These are phyloP conservation scores for Populus pruinosa DNA, from an alignment of 345 rosid species.

Conservation along the genomic window DNA sequence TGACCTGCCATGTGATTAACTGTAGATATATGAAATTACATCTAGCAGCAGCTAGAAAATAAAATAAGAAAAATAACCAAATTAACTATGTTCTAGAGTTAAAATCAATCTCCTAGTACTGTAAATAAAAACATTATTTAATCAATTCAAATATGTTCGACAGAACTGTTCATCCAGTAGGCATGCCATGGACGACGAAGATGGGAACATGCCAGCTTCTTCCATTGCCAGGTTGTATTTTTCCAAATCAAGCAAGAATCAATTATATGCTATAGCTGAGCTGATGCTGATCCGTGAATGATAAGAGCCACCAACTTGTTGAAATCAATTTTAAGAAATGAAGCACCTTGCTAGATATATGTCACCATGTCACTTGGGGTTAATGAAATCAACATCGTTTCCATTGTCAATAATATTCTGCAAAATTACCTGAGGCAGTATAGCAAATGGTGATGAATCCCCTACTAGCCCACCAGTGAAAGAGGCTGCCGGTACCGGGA, in stretches of 20 bases:
- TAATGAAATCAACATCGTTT: neutral
- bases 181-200: neutral
- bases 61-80: neutral
- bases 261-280: neutral
- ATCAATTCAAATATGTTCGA: neutral
- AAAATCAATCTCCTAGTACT: neutral
- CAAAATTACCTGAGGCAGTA: conserved; percentile 65
- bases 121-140: neutral
- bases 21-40: neutral
- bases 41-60: neutral
- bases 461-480: conserved; percentile 92
- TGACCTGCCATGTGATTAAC: conserved; percentile 47
- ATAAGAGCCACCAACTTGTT: neutral
- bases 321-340: neutral
- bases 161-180: neutral
- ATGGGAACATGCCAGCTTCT: neutral
- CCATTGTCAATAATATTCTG: neutral
- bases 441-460: conserved; percentile 65
- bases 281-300: neutral
- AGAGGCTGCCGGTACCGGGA: conserved; percentile 62
- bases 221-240: neutral
- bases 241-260: neutral
- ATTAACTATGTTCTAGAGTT: neutral
- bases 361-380: neutral
- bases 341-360: neutral